phyloP scores from a whole-genome alignment of 495 filamentous ascomycete genomes.

The Xylaria grammica region DNA sequence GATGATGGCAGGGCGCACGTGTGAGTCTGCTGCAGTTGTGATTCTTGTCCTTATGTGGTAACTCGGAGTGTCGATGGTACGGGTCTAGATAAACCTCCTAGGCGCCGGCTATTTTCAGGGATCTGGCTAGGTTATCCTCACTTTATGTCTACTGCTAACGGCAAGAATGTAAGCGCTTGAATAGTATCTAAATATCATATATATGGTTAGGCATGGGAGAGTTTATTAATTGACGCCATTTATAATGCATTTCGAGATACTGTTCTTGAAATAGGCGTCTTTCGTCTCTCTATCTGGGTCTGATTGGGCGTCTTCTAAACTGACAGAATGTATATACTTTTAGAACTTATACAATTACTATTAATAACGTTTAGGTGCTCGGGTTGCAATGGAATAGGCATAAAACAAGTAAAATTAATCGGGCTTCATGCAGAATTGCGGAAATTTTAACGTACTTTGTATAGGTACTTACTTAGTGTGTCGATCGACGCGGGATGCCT shows the following conservation, averaged over 20 bases:
- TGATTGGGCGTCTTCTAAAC: too few relatives aligned
- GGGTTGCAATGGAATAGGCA: too few relatives aligned
- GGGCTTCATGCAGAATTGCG: too few relatives aligned
- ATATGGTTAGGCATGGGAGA: neutral
- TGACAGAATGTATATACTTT: too few relatives aligned
- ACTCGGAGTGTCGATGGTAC: slow-evolving; percentile 29
- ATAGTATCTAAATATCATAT: neutral
- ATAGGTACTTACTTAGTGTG: too few relatives aligned
- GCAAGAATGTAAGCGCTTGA: neutral
- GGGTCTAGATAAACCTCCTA: slow-evolving; percentile 19
- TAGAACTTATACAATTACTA: too few relatives aligned
- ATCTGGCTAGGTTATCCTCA: neutral
- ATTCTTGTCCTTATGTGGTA: slow-evolving; percentile 27
- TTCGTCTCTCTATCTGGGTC: neutral
- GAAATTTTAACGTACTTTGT: too few relatives aligned
- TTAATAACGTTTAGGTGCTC: too few relatives aligned
- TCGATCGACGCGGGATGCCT: too few relatives aligned
- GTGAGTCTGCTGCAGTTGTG: neutral
- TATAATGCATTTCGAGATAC: neutral
- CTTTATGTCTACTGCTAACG: too few relatives aligned
- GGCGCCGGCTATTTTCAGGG: slow-evolving; percentile 32
- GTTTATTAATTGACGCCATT: neutral
- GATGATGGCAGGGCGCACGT: neutral
- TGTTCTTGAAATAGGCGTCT: neutral
- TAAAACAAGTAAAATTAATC: too few relatives aligned